Evolutionary conservation across 148 eudicot species (phyloP).

Genomic region (Chenopodium formosanum): DNA sequence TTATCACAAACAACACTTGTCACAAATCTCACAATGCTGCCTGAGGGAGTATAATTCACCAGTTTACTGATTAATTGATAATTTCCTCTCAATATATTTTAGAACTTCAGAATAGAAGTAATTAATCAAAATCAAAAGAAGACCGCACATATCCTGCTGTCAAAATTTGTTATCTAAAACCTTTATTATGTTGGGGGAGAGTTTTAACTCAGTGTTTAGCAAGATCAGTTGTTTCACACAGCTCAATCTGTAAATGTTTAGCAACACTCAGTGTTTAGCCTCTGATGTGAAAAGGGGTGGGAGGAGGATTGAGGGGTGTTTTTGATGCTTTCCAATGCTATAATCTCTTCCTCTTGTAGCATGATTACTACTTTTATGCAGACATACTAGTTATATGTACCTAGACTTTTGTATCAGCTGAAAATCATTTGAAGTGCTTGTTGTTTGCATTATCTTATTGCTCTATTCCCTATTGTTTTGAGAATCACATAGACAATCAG

Average conservation of each 20-base stretch:
- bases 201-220: not conserved
- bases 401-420: not conserved
- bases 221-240: not conserved
- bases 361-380: not conserved
- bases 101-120: not conserved
- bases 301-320: not conserved
- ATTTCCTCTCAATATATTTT: not conserved
- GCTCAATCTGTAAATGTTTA: not conserved
- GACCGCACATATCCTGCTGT: not conserved
- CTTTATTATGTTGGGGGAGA: not conserved
- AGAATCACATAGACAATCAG: not conserved
- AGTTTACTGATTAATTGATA: not conserved
- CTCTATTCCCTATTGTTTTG: not conserved
- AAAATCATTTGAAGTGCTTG: not conserved
- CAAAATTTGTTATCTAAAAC: not conserved
- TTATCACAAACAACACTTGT: not conserved
- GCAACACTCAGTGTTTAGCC: not conserved
- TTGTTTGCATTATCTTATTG: not conserved
- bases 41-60: no score
- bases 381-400: not conserved
- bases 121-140: not conserved
- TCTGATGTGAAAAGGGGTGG: no score
- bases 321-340: not conserved
- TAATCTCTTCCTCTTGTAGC: not conserved
- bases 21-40: not conserved